Percentiles rank a stretch among this genome's conserved stretches.
Evolutionary conservation across 352 stramenopile species (phyloP).

Genomic region (Elongisporangium undulatum): DNA sequence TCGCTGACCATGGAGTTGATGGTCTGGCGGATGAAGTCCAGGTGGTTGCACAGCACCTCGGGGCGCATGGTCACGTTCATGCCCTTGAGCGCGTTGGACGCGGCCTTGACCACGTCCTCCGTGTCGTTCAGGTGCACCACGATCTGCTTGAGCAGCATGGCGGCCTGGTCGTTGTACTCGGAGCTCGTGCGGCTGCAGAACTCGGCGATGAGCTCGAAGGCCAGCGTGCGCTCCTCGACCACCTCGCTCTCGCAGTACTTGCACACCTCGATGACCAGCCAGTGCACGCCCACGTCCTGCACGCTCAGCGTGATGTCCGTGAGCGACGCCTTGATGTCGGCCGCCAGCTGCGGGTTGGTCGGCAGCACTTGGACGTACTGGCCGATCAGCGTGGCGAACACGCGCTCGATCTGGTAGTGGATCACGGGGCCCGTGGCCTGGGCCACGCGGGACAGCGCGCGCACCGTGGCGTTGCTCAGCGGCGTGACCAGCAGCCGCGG

Average conservation of each 20-base stretch:
- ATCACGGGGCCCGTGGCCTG: slow-evolving; percentile 92
- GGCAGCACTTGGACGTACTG: slow-evolving; percentile 57
- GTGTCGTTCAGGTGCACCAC: slow-evolving; percentile 95
- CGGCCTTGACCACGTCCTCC: slow-evolving; percentile 89
- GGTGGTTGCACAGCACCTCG: slow-evolving; percentile 92
- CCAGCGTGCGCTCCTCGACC: slow-evolving; percentile 80
- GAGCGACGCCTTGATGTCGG: slow-evolving; percentile 72
- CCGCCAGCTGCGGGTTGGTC: slow-evolving; percentile 33
- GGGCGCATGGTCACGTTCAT: slow-evolving; percentile 90
- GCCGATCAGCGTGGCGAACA: slow-evolving; percentile 86
- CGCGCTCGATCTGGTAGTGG: slow-evolving; percentile 94
- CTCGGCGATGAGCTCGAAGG: slow-evolving; percentile 89
- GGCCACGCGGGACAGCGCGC: slow-evolving; percentile 91
- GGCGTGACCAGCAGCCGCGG: slow-evolving; percentile 92
- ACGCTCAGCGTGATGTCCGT: slow-evolving; percentile 80
- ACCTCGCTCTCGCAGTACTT: slow-evolving; percentile 93
- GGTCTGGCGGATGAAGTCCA: slow-evolving; percentile 97
- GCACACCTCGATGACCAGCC: slow-evolving; percentile 92
- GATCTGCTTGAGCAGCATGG: slow-evolving; percentile 95
- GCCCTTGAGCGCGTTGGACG: slow-evolving; percentile 85
- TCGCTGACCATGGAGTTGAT: slow-evolving; percentile 97
- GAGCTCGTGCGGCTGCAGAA: slow-evolving; percentile 84
- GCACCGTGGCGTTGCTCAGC: slow-evolving; percentile 86
- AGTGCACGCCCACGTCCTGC: slow-evolving; percentile 90
- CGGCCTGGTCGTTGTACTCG: slow-evolving; percentile 93